Base-by-base conservation (phyloP, 106 monocot species). In the Amphibolis antarctica region DNA sequence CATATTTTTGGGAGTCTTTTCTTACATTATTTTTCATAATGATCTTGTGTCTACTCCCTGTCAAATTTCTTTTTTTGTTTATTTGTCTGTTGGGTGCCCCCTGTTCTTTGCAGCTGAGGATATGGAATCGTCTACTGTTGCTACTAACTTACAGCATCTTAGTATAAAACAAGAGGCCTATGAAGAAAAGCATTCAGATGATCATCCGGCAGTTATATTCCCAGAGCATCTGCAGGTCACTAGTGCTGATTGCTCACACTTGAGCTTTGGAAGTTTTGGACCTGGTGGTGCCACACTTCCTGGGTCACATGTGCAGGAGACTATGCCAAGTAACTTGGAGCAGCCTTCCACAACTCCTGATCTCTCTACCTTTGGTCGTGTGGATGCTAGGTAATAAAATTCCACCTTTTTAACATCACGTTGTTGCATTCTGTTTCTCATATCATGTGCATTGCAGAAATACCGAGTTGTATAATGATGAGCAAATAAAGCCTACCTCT, bases 191-290 rank as follows among this genome's bases (percentile, higher is more conserved):
- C 64, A 52, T 71, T 28, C 74, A 52, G 89, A 81, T 30, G 76
- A 83, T 58, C 78, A 74, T 42, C 89, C 94, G 31, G 77, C 92
- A 56, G 92, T 92, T 45, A 85, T 88, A 78, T 81, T 92, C 61
- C 84, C 92, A 54, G 64, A 80, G 55, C 88, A 92, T 76, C 78
- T 92, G 42, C 87, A 84, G 62, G 78, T 88, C 49, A 74, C 82
- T 25, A 74, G 78, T 74, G 80, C 80, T 17, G 84, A 92, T 27
- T 92, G 83, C 59, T 88, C 84, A 25, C 88, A 88, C 65, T 66
- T 92, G 72, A 96, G 96, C 72, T 96, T 96, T 70, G 96, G 96
- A 60, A 96, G 90, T 72, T 96, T 90, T 68, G 79, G 78, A 42
- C 86, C 96, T 74, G 82, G 78, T 51, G 68, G 69, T 71, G 68